Evolutionary conservation across 2,329 filamentous ascomycete species (phyloP), one percentile per base, ranked within the genome.

Genomic region (Zymoseptoria brevis): DNA sequence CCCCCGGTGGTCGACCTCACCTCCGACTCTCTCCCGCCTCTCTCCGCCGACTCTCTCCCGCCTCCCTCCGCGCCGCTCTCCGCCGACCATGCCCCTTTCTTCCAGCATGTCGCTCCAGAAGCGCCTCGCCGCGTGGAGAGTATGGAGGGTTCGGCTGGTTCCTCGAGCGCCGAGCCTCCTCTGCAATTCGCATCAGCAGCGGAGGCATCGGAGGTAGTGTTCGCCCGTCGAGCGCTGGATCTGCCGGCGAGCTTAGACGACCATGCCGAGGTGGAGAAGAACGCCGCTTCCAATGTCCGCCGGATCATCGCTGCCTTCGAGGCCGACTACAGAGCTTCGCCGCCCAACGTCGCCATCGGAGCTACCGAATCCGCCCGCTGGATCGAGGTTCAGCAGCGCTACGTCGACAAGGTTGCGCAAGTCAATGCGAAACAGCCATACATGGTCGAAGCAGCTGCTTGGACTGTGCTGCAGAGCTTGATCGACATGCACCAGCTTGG

Each of bases 331-430:
- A 54, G 45, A 41, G 22, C 22, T 24, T 35, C 29, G 7, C 29
- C 51, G 50, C 57, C 60, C n/a, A 56, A 64, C 9, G 50, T 54
- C 6, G 53, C 58, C 19, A 26, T 54, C 24, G 54, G 57, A n/a
- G 50, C 48, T 9, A 24, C 13, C 54, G 60, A 59, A 45, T 29
- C 58, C 45, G 56, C 48, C 19, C 54, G 50, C 53, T 64, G 62
- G 62, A 50, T 57, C 41, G 48, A 54, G 2, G 62, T 60, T 19
- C 62, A 64, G 52, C 41, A 59, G 4, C 54, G 35, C 16, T 60
- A 64, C 53, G 51, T 58, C 41, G 57, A 64, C 19, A 64, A 60
- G 54, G 57, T 60, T 55, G 35, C 13, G 41, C 59, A 61, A 29
- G 57, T 58, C 48, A 50, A 54, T 2, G 51, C 53, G 9, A 49